Evolutionary conservation across 306 rosid species (phyloP), one percentile per base, ranked within the genome.

Genomic region (Sechiopsis laciniata): DNA sequence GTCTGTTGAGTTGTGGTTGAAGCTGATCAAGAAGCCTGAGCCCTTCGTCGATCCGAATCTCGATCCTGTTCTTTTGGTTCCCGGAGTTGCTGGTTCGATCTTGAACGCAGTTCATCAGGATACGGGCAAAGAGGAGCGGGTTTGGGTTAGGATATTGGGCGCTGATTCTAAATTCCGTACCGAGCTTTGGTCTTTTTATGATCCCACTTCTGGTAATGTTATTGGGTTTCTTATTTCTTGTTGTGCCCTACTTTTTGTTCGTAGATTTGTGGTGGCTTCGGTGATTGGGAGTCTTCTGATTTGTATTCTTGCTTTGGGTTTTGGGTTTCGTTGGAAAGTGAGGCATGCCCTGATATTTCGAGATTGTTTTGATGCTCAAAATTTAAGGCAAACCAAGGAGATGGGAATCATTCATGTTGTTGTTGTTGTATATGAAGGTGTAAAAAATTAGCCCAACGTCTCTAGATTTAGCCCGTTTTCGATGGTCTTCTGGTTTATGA

Each of bases 151-250:
- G 50, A 86, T 94, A 65, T 83, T 94, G 4, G 48, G 75, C 0
- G 97, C 99, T 4, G 97, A 94, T 74, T 86, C 82, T 82, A 85
- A 77, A 75, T 82, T 82, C 74, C 84, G 86, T 80, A 89, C 92
- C 74, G 91, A 91, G 90, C 89, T 94, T 11, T 94, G 99, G 99
- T 91, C 99, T 24, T 88, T 91, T 19, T 94, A 83, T 66, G 92
- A 89, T 84, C 90, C 97, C 76, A 55, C 89, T 26, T 80, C 96
- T 9, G 97, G 99, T 91, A 81, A 73, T 54, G 4, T n/a, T 15
- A 26, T 59, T 13, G 37, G 17, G 9, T 0, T 14, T 20, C 8
- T 19, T 57, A 10, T 8, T 0, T 64, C 20, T 37, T n/a, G 24
- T 46, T 22, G 13, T 13, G 8, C 19, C 7, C 7, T 55, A 2